phyloP scores from a whole-genome alignment of 176 grass and related monocot species.

The Pharus latifolius region DNA sequence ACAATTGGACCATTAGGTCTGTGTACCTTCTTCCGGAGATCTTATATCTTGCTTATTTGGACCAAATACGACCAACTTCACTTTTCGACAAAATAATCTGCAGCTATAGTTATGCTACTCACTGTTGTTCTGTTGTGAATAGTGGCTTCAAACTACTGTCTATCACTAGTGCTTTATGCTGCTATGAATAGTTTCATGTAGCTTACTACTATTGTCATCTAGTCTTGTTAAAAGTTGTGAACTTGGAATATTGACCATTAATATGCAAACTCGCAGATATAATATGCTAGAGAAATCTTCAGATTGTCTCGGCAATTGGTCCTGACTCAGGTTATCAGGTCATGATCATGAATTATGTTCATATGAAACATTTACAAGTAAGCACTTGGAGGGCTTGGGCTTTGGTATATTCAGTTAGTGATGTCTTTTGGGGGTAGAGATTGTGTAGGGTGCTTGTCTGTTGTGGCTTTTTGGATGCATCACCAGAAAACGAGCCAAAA shows the following conservation, averaged over 20 bases:
- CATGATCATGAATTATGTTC: constrained; percentile 35
- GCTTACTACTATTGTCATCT: constrained; percentile 14
- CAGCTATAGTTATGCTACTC: too few species aligned
- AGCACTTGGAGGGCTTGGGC: constrained; percentile 11
- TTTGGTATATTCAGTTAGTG: too few species aligned
- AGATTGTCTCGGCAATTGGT: constrained; percentile 59
- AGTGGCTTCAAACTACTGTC: not conserved
- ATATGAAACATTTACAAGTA: constrained; percentile 34
- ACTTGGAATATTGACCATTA: constrained; percentile 70
- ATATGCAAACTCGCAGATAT: constrained; percentile 77
- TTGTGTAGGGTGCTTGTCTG: not conserved
- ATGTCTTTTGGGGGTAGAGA: constrained; percentile 12
- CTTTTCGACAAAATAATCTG: too few species aligned
- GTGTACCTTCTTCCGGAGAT: too few species aligned
- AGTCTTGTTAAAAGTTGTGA: constrained; percentile 19
- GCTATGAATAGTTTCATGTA: constrained; percentile 13
- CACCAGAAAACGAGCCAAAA: too few species aligned
- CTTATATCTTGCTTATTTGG: too few species aligned
- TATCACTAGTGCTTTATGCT: not conserved
- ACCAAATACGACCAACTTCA: too few species aligned
- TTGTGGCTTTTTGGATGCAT: too few species aligned
- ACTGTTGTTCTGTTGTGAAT: too few species aligned
- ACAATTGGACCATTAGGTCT: too few species aligned
- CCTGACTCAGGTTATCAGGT: constrained; percentile 55
- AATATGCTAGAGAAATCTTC: constrained; percentile 65